A percentile compares a stretch with the other conserved stretches of the same genome.
Conservation (phyloP, 2,329 filamentous ascomycete species). For the Exophiala viscosa region DNA sequence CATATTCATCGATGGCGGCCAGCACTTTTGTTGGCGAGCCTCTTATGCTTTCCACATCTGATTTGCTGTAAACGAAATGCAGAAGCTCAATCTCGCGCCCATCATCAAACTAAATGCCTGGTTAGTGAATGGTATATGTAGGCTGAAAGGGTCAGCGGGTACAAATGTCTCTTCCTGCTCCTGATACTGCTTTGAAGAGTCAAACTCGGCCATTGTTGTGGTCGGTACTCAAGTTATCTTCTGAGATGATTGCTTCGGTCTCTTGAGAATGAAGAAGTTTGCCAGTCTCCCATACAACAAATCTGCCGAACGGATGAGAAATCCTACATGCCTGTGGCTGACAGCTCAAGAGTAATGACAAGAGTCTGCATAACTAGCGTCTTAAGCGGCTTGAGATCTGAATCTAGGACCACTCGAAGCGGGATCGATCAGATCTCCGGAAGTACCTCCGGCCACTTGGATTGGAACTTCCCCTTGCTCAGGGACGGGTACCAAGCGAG, state of each 20-base stretch:
- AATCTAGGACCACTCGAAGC: not conserved
- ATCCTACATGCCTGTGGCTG: too few species aligned
- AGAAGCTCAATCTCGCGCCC: conserved; percentile 71
- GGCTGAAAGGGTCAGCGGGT: not conserved
- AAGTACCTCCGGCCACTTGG: not conserved
- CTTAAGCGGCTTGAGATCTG: not conserved
- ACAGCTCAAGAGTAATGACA: not conserved
- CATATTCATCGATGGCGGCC: conserved; percentile 67
- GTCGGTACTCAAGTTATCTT: not conserved
- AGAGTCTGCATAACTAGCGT: not conserved
- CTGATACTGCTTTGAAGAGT: conserved; percentile 24
- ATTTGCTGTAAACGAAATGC: conserved; percentile 62
- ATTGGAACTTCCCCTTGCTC: not conserved
- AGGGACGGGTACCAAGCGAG: not conserved
- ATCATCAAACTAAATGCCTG: conserved; percentile 55
- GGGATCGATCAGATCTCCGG: not conserved
- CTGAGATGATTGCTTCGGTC: too few species aligned
- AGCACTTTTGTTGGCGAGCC: conserved; percentile 63
- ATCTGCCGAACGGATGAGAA: too few species aligned
- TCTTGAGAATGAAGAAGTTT: too few species aligned
- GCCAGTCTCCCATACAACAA: too few species aligned
- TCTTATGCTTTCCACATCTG: conserved; percentile 60
- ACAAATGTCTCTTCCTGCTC: conserved; percentile 27
- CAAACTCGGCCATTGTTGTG: conserved; percentile 19
- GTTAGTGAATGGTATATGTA: not conserved